Conservation (phyloP, 192 early-diverging fungal species). For the Entomortierella beljakovae region DNA sequence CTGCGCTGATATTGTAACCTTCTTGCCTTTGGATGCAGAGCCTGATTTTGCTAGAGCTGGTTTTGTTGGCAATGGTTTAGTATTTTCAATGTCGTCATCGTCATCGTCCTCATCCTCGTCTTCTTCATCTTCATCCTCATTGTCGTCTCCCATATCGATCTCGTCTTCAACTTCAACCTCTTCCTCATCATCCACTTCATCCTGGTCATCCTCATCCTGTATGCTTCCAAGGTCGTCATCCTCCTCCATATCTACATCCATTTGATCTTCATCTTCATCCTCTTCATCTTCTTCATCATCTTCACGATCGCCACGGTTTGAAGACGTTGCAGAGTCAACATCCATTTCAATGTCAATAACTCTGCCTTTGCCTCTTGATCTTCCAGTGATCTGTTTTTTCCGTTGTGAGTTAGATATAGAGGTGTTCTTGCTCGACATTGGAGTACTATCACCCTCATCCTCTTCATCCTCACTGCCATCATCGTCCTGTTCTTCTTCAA, state of each 20-base stretch:
- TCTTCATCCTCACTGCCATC: conserved; percentile 38
- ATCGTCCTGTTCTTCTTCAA: conserved; percentile 37
- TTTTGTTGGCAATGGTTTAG: conserved; percentile 23
- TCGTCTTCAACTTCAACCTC: conserved; percentile 48
- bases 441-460: conserved; percentile 14
- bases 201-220: conserved; percentile 31
- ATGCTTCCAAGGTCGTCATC: conserved; percentile 23
- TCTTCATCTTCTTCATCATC: conserved; percentile 29
- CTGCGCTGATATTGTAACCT: not conserved
- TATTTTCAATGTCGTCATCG: conserved; percentile 53
- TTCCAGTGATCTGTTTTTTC: conserved; percentile 10
- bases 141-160: conserved; percentile 19
- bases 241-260: conserved; percentile 51
- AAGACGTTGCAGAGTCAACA: conserved; percentile 19
- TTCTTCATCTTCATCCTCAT: conserved; percentile 29
- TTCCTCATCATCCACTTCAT: conserved; percentile 41
- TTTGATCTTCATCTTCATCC: conserved; percentile 40
- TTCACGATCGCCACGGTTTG: conserved; percentile 9
- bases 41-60: not conserved
- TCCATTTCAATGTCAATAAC: conserved; percentile 26
- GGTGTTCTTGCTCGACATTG: not conserved
- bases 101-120: conserved; percentile 26
- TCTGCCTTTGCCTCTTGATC: not conserved
- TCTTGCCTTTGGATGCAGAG: conserved; percentile 36
- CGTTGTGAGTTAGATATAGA: conserved; percentile 27